Base-by-base conservation (phyloP, 2,329 filamentous ascomycete genomes). In the Zarea fungicola region DNA sequence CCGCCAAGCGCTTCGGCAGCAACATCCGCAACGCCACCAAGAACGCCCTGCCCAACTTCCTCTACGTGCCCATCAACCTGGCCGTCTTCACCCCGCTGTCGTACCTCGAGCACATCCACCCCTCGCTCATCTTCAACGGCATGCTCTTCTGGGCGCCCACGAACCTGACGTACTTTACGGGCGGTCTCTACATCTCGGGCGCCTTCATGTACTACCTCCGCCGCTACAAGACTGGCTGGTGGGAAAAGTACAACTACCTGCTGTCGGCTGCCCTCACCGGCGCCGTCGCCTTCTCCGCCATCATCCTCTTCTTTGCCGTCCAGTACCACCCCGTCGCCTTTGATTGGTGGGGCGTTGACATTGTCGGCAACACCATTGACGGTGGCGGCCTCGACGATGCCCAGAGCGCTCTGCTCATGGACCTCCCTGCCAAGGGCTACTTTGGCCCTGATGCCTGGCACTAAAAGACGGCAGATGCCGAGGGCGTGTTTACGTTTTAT, bases 1-100 rank as follows among this genome's bases (percentile, higher is more conserved):
- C 85, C 6, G 76, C 87, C 59, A 89, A 89, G 60, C 84, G 86
- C 2, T 91, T 90, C 61, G 62, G 59, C 42, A 36, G 50, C 1
- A 22, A 49, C n/a, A 19, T 55, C 8, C 47, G 47, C 19, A 28
- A 46, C 31, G 53, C 52, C 13, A 19, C 48, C 19, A 41, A 28
- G 11, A 34, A 37, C 25, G 39, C 47, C 19, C 25, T 37, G 18
- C 42, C 31, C 4, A 29, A 56, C 14, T 53, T 51, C 13, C 40
- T 58, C 18, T 56, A 47, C 46, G 37, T 22, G 10, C 50, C 52
- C 1, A 13, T 58, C 25, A 42, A 58, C 23, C 34, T 57, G 1
- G 53, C 59, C 45, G 39, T 54, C 11, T 63, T 58, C 39, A 61
- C 54, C n/a, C 56, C 44, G 11, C 18, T 37, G 51, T 47, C 59